Evolutionary conservation across 768 basidiomycete genomes (phyloP).

Genomic region (Auriscalpium microsporum): DNA sequence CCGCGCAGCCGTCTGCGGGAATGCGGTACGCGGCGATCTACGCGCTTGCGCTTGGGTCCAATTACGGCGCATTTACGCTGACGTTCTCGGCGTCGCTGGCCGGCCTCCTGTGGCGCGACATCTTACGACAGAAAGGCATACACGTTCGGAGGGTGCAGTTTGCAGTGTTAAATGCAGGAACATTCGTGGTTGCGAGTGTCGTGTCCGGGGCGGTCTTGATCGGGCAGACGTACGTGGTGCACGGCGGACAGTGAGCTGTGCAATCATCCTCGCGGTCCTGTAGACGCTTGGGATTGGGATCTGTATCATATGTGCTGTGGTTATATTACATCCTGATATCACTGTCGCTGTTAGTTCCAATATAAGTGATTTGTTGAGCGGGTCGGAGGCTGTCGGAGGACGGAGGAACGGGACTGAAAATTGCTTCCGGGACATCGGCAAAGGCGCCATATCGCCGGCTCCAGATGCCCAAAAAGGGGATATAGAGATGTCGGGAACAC

Average conservation of each 20-base stretch:
- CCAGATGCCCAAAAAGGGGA: neutral
- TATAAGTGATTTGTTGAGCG: neutral
- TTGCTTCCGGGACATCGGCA: neutral
- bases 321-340: neutral
- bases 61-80: conserved; percentile 86
- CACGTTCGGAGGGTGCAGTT: conserved; percentile 53
- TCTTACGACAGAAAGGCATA: conserved; percentile 68
- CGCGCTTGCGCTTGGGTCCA: conserved; percentile 77
- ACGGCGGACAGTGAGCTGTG: conserved; percentile 9
- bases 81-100: conserved; percentile 86
- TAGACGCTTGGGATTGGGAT: no score
- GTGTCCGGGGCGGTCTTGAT: conserved; percentile 65
- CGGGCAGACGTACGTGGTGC: conserved; percentile 63
- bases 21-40: conserved; percentile 18
- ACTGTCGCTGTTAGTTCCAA: neutral
- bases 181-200: conserved; percentile 55
- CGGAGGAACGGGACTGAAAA: neutral
- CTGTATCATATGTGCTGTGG: no score
- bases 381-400: neutral
- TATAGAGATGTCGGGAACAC: neutral
- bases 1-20: conserved; percentile 3
- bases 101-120: conserved; percentile 75
- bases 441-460: neutral
- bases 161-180: conserved; percentile 65
- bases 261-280: neutral